Evolutionary conservation across 1,284 basidiomycete genomes (phyloP), one percentile per base, ranked within the genome.

Genomic region (Sporisorium reilianum): DNA sequence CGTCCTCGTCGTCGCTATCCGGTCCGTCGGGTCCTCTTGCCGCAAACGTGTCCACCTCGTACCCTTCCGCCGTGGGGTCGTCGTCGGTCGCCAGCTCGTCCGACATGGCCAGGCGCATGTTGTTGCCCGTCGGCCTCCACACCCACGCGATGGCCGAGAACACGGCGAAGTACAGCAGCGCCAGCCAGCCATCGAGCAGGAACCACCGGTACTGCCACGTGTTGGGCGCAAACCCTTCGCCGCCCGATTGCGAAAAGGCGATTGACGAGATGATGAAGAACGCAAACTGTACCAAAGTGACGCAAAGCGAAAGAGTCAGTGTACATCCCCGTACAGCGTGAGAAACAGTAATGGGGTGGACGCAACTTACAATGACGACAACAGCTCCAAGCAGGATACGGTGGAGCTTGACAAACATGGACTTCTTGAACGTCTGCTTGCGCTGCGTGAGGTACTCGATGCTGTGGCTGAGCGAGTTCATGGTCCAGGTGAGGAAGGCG

Each of bases 171-270:
- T 85, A 85, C 10, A 85, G 89, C 30, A 94, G 87, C 1, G 92
- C 90, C 30, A 98, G 88, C 88, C 94, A 97, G n/a, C 95, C 97
- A 80, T 99, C 97, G 45, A 99, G 88, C 16, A 99, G 87, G 89
- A 95, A 94, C 97, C 97, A 99, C 54, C 95, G 90, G 56, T 90
- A 89, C 73, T 89, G 89, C 96, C 96, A 99, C n/a, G 93, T 93
- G 70, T 91, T 91, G 2, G 95, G 92, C 8, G 93, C 92, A 82
- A 96, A 98, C 82, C 96, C 92, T 89, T 97, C 93, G 9, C 93
- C 91, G 20, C 93, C 87, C 54, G 95, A 90, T 68, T 93, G 93
- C 0, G 94, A 94, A 86, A 99, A 94, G 9, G 93, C 91, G 83
- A 97, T 87, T 0, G 93, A 91, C 1, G 95, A 97, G 7, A 97